Percentiles rank a stretch among this genome's conserved stretches.
phyloP scores from a whole-genome alignment of 768 basidiomycete species.

The Vararia minispora region DNA sequence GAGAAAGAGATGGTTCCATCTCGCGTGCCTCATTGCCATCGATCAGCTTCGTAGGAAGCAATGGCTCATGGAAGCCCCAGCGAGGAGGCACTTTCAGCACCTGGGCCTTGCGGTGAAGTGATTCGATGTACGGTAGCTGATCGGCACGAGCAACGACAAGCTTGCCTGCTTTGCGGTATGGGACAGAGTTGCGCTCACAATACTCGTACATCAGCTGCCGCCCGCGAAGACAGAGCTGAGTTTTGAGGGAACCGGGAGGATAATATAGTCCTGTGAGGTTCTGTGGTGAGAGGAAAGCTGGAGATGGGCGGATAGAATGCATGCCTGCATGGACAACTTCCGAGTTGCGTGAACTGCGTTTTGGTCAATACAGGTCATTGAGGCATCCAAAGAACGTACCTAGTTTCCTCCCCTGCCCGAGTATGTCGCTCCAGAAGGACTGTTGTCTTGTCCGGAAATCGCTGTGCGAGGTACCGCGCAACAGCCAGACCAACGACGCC shows the following conservation, averaged over 20 bases:
- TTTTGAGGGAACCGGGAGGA: conserved; percentile 75
- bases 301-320: conserved; percentile 2
- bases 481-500: conserved; percentile 83
- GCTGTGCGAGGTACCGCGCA: conserved; percentile 58
- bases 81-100: conserved; percentile 39
- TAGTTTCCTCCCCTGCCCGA: conserved; percentile 76
- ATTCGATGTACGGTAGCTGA: conserved; percentile 61
- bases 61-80: conserved; percentile 22
- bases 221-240: conserved; percentile 75
- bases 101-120: conserved; percentile 52
- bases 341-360: conserved; percentile 74
- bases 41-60: conserved; percentile 59
- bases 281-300: neutral
- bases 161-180: conserved; percentile 71
- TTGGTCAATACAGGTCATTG: conserved; percentile 2
- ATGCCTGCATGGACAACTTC: conserved; percentile 89
- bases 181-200: conserved; percentile 53
- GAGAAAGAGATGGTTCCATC: conserved; percentile 77
- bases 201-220: conserved; percentile 73
- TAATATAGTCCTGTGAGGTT: conserved; percentile 69
- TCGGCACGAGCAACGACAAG: conserved; percentile 70
- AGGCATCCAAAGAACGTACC: conserved; percentile 28
- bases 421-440: conserved; percentile 72
- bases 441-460: conserved; percentile 58
- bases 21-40: conserved; percentile 53